A percentile compares a stretch with the other conserved stretches of the same genome.
These are phyloP conservation scores for Penicillium digitatum DNA, from an alignment of 2,329 filamentous ascomycete species.

Conservation along the genomic window DNA sequence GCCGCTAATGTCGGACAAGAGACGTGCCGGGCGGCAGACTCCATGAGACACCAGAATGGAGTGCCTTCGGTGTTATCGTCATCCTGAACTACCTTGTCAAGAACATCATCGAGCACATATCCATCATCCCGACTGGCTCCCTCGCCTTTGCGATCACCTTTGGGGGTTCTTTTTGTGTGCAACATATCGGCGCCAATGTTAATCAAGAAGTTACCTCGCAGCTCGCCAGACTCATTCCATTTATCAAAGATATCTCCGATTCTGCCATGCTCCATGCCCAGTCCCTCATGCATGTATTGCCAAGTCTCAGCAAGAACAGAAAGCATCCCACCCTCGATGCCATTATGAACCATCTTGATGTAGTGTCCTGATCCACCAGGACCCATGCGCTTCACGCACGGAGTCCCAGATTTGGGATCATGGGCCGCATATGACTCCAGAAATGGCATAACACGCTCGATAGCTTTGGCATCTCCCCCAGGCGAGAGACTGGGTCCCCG, in stretches of 20 bases:
- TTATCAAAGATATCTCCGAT: constrained; percentile 56
- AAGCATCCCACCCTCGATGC: constrained; percentile 70
- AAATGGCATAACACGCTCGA: constrained; percentile 59
- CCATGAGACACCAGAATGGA: constrained; percentile 61
- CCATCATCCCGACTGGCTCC: constrained; percentile 34
- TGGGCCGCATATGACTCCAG: constrained; percentile 61
- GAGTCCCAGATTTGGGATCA: constrained; percentile 52
- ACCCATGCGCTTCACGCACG: constrained; percentile 60
- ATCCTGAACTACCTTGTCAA: constrained; percentile 70
- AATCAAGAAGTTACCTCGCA: constrained; percentile 60
- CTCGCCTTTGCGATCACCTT: constrained; percentile 35
- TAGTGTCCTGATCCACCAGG: constrained; percentile 64
- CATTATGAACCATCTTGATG: constrained; percentile 73
- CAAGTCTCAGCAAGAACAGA: constrained; percentile 61
- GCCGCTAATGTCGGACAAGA: constrained; percentile 61
- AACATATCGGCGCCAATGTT: constrained; percentile 61
- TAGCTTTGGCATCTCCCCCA: constrained; percentile 55
- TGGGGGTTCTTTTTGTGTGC: constrained; percentile 46
- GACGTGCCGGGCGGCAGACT: constrained; percentile 60
- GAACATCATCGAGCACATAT: constrained; percentile 58
- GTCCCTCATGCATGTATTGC: constrained; percentile 57
- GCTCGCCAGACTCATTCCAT: constrained; percentile 59
- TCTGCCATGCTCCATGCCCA: constrained; percentile 58
- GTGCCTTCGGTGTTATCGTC: constrained; percentile 64
- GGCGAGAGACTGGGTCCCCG: constrained; percentile 65